A percentile compares a stretch with the other conserved stretches of the same genome.
Evolutionary conservation across 1,284 basidiomycete genomes (phyloP).

Genomic region (Neolentinus lepideus): DNA sequence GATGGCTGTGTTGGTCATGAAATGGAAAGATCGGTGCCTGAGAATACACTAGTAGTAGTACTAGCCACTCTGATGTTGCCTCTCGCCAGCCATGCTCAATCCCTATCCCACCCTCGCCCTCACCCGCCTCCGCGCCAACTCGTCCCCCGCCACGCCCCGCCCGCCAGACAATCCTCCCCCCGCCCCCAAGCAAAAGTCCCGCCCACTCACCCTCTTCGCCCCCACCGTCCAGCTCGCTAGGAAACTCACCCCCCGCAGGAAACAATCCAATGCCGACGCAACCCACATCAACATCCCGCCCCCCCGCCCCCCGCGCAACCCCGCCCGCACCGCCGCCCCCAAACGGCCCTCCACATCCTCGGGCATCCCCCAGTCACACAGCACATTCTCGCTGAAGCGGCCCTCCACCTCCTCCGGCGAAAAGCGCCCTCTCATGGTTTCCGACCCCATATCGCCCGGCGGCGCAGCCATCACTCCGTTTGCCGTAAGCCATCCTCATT

Average conservation of each 20-base stretch:
- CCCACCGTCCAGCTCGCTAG: background rate
- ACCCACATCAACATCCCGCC: background rate
- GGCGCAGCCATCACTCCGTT: constrained; percentile 5
- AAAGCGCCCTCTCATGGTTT: background rate
- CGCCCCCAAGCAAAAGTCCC: background rate
- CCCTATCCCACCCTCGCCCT: background rate
- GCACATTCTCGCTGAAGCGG: background rate
- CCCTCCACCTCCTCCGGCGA: background rate
- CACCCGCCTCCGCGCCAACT: background rate
- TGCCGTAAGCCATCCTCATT: constrained; percentile 6
- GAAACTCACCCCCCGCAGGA: background rate
- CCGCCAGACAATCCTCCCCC: background rate
- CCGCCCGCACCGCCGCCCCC: constrained; percentile 2
- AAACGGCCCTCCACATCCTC: constrained; percentile 8
- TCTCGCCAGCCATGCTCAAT: background rate
- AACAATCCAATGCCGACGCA: background rate
- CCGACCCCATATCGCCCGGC: constrained; percentile 1
- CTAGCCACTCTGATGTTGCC: too few species aligned
- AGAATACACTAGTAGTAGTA: too few species aligned
- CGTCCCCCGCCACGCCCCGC: background rate
- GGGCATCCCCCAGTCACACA: background rate
- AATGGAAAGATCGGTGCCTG: background rate
- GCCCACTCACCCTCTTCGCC: constrained; percentile 1
- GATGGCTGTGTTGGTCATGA: background rate
- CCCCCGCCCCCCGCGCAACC: constrained; percentile 5